A percentile compares a stretch with the other conserved stretches of the same genome.
These are phyloP conservation scores for Phoma sp. DNA, from an alignment of 2,329 filamentous ascomycete species.

Conservation along the genomic window DNA sequence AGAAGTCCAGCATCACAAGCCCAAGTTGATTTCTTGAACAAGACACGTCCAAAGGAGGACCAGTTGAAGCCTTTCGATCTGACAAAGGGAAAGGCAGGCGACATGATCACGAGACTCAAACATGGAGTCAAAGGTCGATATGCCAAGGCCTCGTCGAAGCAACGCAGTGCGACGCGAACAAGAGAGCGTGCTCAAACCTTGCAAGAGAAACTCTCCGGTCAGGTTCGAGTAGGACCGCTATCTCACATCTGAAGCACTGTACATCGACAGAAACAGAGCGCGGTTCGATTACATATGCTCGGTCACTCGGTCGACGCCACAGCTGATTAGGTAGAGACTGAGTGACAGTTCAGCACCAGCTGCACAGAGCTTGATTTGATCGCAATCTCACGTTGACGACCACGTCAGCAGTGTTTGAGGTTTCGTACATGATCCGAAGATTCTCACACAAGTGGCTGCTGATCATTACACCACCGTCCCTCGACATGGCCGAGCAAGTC, in stretches of 20 bases:
- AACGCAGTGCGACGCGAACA: constrained; percentile 31
- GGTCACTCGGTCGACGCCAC: too few species aligned
- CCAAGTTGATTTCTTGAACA: constrained; percentile 75
- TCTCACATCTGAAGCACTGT: not conserved
- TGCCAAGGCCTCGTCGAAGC: constrained; percentile 47
- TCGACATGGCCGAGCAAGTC: not conserved
- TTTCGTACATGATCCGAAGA: not conserved
- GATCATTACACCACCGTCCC: not conserved
- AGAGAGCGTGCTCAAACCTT: constrained; percentile 59
- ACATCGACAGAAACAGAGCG: too few species aligned
- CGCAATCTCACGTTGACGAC: not conserved
- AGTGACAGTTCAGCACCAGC: not conserved
- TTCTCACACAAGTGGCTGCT: not conserved
- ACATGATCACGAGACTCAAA: constrained; percentile 93
- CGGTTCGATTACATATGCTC: too few species aligned
- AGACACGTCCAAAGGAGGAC: constrained; percentile 63
- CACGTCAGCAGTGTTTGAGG: not conserved
- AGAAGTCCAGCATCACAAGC: constrained; percentile 64
- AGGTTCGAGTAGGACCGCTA: constrained; percentile 59
- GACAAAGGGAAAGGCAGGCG: constrained; percentile 80
- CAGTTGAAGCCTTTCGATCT: constrained; percentile 64
- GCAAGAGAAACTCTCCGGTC: constrained; percentile 51
- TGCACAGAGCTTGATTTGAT: not conserved
- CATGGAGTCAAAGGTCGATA: constrained; percentile 75
- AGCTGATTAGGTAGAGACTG: not conserved